Evolutionary conservation across 441 rosid genomes (phyloP), one percentile per base, ranked within the genome.

Genomic region (Mallotus japonicus): DNA sequence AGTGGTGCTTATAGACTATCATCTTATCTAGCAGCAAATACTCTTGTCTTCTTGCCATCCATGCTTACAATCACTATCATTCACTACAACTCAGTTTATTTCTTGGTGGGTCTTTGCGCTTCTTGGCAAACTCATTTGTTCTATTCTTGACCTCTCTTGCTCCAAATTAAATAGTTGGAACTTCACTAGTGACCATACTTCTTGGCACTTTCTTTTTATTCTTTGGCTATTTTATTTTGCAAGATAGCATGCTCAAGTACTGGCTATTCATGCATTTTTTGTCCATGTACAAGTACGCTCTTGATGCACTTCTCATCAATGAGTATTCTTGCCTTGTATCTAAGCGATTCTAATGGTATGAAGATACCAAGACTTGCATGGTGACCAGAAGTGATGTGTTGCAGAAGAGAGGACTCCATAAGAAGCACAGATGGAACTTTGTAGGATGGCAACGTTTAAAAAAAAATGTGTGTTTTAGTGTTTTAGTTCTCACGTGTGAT

Each of bases 191-290:
- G 16, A 89, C 93, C 0, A 77, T 89, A 51, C 80, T 90, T 66
- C 87, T 92, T 0, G 93, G 86, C 0, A 88, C 88, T 2, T 94
- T 94, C 85, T 94, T 94, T 73, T 85, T 94, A 75, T 92, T 94
- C 81, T 94, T 97, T 0, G 99, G 99, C 8, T 94, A 94, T 81
- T 94, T 94, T 83, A 90, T 94, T 6, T 86, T 96, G 0, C 80
- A 84, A 70, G 89, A 87, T 6, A 85, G 92, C 70, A 68, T 94
- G 68, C 99, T 97, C 8, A 88, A 86, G 82, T 94, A 88, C 63
- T 94, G 98, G 97, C 86, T 90, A 1, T 90, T 92, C 83, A 94
- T 94, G 98, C 88, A 94, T 75, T 92, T 86, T 78, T 66, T 94
- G 62, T 94, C 98, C 2, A 90, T 93, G 97, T 93, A 92, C 74